A percentile compares a stretch with the other conserved stretches of the same genome.
phyloP scores from a whole-genome alignment of 495 filamentous ascomycete species.

The Parmelia sp. region DNA sequence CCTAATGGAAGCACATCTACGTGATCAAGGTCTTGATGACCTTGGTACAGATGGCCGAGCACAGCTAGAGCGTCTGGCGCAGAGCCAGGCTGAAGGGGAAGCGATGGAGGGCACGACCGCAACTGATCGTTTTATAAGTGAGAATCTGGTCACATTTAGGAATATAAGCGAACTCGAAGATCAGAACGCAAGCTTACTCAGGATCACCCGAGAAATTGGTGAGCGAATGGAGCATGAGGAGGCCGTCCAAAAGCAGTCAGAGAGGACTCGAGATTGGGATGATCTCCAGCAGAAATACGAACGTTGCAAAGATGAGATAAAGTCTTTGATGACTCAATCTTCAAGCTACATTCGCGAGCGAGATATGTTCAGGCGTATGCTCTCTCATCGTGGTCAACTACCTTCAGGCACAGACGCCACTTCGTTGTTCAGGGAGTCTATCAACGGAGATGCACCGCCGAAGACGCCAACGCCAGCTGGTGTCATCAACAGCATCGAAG shows the following conservation, averaged over 20 bases:
- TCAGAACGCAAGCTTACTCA: conserved; percentile 77
- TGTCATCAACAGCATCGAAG: conserved; percentile 38
- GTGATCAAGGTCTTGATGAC: conserved; percentile 69
- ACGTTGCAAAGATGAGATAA: conserved; percentile 64
- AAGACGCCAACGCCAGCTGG: conserved; percentile 36
- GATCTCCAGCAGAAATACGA: conserved; percentile 61
- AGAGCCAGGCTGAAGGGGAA: conserved; percentile 55
- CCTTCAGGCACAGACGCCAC: conserved; percentile 32
- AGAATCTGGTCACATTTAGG: conserved; percentile 74
- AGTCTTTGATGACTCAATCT: conserved; percentile 67
- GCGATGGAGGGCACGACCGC: conserved; percentile 53
- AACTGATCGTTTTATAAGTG: conserved; percentile 80
- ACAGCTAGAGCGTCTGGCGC: conserved; percentile 66
- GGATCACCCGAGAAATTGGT: conserved; percentile 72
- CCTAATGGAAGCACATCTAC: conserved; percentile 69
- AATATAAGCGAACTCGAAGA: conserved; percentile 78
- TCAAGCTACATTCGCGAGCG: conserved; percentile 92
- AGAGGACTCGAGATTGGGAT: conserved; percentile 63
- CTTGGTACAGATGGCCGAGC: conserved; percentile 57
- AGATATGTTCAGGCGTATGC: conserved; percentile 93
- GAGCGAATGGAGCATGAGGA: conserved; percentile 89
- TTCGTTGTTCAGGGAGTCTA: conserved; percentile 20
- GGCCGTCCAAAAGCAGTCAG: conserved; percentile 59
- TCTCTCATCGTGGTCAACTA: conserved; percentile 64
- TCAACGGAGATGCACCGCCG: conserved; percentile 37